phyloP scores from a whole-genome alignment of 305 asterid genomes.

The Striga hermonthica region DNA sequence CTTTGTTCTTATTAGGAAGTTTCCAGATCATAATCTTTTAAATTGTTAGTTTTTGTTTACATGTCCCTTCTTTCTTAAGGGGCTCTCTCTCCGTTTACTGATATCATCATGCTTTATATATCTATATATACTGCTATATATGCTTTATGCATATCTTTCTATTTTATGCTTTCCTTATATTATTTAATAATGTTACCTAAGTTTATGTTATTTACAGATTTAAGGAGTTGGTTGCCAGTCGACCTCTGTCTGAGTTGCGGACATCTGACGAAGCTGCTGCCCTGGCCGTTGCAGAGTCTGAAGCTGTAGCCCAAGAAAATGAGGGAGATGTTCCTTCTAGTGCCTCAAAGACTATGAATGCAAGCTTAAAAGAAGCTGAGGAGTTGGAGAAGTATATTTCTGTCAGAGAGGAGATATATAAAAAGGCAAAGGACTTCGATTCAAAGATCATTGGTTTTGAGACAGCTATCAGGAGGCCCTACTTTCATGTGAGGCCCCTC shows the following conservation, averaged over 20 bases:
- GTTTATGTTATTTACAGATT: constrained; percentile 51
- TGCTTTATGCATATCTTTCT: background rate
- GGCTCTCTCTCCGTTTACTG: background rate
- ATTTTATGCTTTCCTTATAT: constrained; percentile 24
- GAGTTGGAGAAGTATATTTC: constrained; percentile 96
- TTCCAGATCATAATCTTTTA: background rate
- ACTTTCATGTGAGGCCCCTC: constrained; percentile 95
- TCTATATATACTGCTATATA: background rate
- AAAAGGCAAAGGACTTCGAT: constrained; percentile 92
- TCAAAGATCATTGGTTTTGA: constrained; percentile 89
- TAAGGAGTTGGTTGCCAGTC: constrained; percentile 91
- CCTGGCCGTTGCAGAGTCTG: constrained; percentile 45
- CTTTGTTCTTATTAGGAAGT: background rate
- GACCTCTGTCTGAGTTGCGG: constrained; percentile 78
- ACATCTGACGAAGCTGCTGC: constrained; percentile 85
- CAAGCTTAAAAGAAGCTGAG: constrained; percentile 91
- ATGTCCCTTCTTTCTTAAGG: background rate
- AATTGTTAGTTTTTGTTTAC: background rate
- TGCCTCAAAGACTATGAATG: constrained; percentile 54
- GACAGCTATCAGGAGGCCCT: constrained; percentile 94
- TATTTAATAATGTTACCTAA: constrained; percentile 20
- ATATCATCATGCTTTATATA: background rate
- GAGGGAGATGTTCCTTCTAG: constrained; percentile 64
- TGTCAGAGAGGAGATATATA: constrained; percentile 80
- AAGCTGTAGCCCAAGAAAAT: constrained; percentile 46